Percentiles rank a stretch among this genome's conserved stretches.
phyloP scores from a whole-genome alignment of 1,284 basidiomycete species.

The Phellopilus nigrolimitatus region DNA sequence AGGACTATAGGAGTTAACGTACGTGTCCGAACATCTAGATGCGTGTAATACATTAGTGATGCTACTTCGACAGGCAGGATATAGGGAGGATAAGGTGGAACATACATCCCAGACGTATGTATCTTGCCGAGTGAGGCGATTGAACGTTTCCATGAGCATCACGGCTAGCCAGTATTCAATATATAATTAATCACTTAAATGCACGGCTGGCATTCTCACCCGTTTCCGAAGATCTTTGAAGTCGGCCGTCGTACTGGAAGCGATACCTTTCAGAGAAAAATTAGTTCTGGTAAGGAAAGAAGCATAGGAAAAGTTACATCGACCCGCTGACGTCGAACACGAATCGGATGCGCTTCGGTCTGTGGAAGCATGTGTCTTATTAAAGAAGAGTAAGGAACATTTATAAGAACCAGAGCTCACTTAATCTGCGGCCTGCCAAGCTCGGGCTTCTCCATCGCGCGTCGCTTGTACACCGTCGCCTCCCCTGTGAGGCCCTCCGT shows the following conservation, averaged over 20 bases:
- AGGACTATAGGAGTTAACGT: slow-evolving; percentile 26
- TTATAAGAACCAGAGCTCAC: slow-evolving; percentile 31
- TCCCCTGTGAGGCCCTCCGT: slow-evolving; percentile 65
- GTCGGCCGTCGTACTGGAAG: slow-evolving; percentile 63
- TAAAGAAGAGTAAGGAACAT: neutral
- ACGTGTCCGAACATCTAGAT: slow-evolving; percentile 64
- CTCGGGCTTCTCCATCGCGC: slow-evolving; percentile 64
- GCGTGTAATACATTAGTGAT: slow-evolving; percentile 1
- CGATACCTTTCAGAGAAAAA: slow-evolving; percentile 45
- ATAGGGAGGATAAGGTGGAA: slow-evolving; percentile 15
- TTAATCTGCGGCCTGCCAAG: slow-evolving; percentile 62
- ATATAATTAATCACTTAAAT: neutral
- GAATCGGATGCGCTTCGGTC: slow-evolving; percentile 62
- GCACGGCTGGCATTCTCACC: slow-evolving; percentile 32
- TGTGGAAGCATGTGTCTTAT: slow-evolving; percentile 26
- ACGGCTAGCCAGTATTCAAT: slow-evolving; percentile 43
- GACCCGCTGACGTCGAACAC: slow-evolving; percentile 70
- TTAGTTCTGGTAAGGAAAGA: neutral
- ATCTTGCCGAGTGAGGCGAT: slow-evolving; percentile 54
- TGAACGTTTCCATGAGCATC: slow-evolving; percentile 69
- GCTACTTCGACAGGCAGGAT: neutral
- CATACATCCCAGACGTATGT: slow-evolving; percentile 71
- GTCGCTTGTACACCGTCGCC: slow-evolving; percentile 61
- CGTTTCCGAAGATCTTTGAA: slow-evolving; percentile 59
- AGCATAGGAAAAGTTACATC: slow-evolving; percentile 39